These are phyloP conservation scores for Erythrobasidium hasegawianum DNA, from an alignment of 1,284 basidiomycete species.

Conservation along the genomic window DNA sequence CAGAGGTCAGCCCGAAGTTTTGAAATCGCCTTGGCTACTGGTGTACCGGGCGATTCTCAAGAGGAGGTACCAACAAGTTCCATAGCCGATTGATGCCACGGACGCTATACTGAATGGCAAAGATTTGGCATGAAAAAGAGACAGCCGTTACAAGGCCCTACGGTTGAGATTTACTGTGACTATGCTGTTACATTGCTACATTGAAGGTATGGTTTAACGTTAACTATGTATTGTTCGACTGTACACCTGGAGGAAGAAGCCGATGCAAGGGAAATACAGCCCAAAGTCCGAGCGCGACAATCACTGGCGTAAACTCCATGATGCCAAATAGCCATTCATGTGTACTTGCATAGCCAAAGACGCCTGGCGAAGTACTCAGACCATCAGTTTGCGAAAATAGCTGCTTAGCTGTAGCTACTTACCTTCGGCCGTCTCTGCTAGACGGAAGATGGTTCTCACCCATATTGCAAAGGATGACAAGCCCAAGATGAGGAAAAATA, in stretches of 20 bases:
- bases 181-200: too few species aligned
- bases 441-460: slow-evolving; percentile 50
- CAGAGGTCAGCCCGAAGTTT: too few species aligned
- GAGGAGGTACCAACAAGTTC: too few species aligned
- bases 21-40: too few species aligned
- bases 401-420: slow-evolving; percentile 28
- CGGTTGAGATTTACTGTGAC: too few species aligned
- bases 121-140: too few species aligned
- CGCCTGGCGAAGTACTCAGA: slow-evolving; percentile 38
- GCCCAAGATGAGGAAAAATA: slow-evolving; percentile 38
- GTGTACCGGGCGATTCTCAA: too few species aligned
- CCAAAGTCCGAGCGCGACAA: slow-evolving; percentile 49
- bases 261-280: slow-evolving; percentile 36
- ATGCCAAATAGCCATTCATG: slow-evolving; percentile 49
- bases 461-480: slow-evolving; percentile 47
- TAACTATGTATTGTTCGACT: too few species aligned
- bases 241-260: not conserved
- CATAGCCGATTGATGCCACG: too few species aligned
- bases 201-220: too few species aligned
- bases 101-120: too few species aligned
- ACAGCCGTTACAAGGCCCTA: too few species aligned
- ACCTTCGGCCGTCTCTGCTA: slow-evolving; percentile 52
- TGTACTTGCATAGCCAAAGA: slow-evolving; percentile 48
- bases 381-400: not conserved
- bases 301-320: slow-evolving; percentile 51